Base-by-base conservation (phyloP, 192 early-diverging fungal genomes). In the Coemansia sp. region DNA sequence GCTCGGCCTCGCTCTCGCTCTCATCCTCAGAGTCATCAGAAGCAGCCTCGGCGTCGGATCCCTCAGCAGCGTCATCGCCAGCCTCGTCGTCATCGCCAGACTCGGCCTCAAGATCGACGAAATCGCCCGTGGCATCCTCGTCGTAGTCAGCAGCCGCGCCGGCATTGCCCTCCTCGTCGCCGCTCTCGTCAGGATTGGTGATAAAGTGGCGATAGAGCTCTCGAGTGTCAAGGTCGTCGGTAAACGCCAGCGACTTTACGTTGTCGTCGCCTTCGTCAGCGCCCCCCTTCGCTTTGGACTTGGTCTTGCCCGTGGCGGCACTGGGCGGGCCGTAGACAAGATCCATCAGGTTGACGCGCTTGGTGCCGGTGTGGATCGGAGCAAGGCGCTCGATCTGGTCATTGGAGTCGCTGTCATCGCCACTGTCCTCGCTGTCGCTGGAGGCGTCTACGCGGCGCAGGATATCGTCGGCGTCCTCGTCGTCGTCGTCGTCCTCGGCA, bases 301-400 rank as follows among this genome's bases (percentile, higher is more conserved):
- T 80, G 19, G 70, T 45, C 63, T 41, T 59, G 34, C 44, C 39
- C 24, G 54, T 34, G 69, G 68, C 8, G 37, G 85, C 87, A 33
- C 85, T 73, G 24, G 91, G 85, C 2, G 87, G 74, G 1, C 90
- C 89, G 70, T 99, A 99, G 34, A 99, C 92, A 0, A 95, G 72
- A 36, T 94, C 87, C 94, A 96, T 95, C 44, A 98, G 74, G 63
- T 94, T 94, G 60, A 90, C 78, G 19, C 93, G 90, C 69, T 77
- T 84, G 54, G 56, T 33, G 34, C 72, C 79, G 3, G 64, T 72
- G 46, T 83, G 81, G 13, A 83, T 67, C 2, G 81, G 81, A 33
- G 59, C 66, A 11, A 78, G 54, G 13, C 81, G 81, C 40, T 87
- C 83, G 66, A 75, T 54, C 3, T 56, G 64, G 41, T 40, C 56